phyloP scores from a whole-genome alignment of 2,329 filamentous ascomycete genomes.

The Neoarthrinium moseri region DNA sequence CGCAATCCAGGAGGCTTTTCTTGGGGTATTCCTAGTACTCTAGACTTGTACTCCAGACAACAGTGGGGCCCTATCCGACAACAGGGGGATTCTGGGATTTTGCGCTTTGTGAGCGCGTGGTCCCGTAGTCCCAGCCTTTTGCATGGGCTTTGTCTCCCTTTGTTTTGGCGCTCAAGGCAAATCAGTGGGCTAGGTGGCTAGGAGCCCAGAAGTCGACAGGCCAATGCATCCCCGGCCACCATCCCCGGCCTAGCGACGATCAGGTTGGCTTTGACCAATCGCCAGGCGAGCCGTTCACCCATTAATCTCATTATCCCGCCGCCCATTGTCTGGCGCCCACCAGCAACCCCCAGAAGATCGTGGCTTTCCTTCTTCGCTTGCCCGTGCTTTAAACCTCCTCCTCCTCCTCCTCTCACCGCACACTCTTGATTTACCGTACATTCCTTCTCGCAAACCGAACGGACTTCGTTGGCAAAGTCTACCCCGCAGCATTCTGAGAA shows the following conservation, averaged over 20 bases:
- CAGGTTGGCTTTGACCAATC: slow-evolving; percentile 6
- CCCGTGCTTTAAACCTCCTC: not conserved
- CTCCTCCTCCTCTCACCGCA: not conserved
- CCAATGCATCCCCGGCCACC: not conserved
- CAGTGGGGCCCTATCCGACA: not conserved
- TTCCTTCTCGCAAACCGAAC: slow-evolving; percentile 2
- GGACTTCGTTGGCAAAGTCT: slow-evolving; percentile 12
- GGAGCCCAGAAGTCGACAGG: not conserved
- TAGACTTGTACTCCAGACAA: not conserved
- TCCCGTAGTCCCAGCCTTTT: not conserved
- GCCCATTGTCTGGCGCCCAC: slow-evolving; percentile 5
- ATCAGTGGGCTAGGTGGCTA: not conserved
- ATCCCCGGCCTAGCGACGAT: slow-evolving; percentile 7
- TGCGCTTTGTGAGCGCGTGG: not conserved
- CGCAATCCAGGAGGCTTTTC: too few relatives aligned
- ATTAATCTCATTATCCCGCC: slow-evolving; percentile 10
- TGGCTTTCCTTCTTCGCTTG: slow-evolving; percentile 7
- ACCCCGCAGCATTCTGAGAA: slow-evolving; percentile 8
- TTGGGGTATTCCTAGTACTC: not conserved
- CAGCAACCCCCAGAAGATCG: slow-evolving; percentile 9
- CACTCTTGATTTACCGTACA: slow-evolving; percentile 1
- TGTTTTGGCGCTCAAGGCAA: slow-evolving; percentile 1
- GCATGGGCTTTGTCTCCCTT: not conserved
- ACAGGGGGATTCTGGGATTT: not conserved
- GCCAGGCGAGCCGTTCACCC: slow-evolving; percentile 4